Evolutionary conservation across 768 basidiomycete species (phyloP).

Genomic region (Russula foetens): DNA sequence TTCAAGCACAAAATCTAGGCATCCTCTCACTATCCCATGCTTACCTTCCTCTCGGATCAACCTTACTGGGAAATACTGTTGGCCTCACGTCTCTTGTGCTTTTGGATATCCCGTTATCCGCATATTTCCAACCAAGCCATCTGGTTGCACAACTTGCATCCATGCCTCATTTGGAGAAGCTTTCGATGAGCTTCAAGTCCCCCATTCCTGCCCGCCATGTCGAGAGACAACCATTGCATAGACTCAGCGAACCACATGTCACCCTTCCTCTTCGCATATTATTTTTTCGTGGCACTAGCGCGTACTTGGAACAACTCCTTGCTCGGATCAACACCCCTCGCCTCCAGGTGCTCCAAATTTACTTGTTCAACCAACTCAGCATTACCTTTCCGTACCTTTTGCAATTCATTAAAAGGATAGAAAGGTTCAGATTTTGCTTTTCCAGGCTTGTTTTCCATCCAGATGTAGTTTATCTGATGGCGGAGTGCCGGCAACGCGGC

Average conservation of each 20-base stretch:
- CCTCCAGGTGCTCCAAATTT: background rate
- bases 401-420: background rate
- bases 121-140: background rate
- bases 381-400: background rate
- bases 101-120: background rate
- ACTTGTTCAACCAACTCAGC: background rate
- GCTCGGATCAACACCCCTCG: background rate
- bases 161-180: background rate
- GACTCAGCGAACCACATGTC: background rate
- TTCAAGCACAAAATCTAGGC: background rate
- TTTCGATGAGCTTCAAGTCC: background rate
- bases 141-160: background rate
- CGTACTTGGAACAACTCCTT: background rate
- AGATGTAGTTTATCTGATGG: background rate
- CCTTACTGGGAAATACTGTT: background rate
- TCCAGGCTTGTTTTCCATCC: background rate
- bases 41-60: too few species aligned
- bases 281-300: background rate
- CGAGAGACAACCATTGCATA: background rate
- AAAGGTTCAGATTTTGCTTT: background rate
- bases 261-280: background rate
- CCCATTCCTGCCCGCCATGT: background rate
- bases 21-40: background rate
- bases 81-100: background rate
- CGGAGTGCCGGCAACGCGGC: too few species aligned